Evolutionary conservation across 2,329 filamentous ascomycete species (phyloP), one percentile per base, ranked within the genome.

Genomic region (Phialophora expanda): DNA sequence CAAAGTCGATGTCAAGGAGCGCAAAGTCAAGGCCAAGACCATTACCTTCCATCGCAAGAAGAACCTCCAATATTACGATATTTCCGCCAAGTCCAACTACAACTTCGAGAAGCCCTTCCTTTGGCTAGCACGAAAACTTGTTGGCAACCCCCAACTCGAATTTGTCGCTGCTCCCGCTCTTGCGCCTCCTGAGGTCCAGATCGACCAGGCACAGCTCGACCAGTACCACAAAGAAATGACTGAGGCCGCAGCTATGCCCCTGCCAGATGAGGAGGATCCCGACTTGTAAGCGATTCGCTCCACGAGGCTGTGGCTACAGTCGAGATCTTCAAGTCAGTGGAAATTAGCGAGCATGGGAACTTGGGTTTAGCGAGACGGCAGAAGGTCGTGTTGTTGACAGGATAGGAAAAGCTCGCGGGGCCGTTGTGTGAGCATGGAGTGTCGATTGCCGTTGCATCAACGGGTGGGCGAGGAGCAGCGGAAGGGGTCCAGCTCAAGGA

Each of bases 1-100:
- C 91, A 99, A 99, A 89, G 94, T 99, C 81, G 94, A 99, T 78
- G 95, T 99, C 73, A 99, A 99, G 91, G 95, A 99, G 89, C 92
- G 95, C 83, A 99, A 99, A 86, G 95, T 99, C 80, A 99, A 99
- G 90, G 95, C 95, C 79, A 99, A 99, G 92, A 96, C 94, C 80
- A 99, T 99, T 84, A 99, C 95, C 74, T 99, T 99, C 91, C 95
- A 99, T 88, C 92, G 95, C 84, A 99, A 99, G 92, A 99, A 99
- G 90, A 99, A 98, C 85, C 90, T 99, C 61, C 95, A 99, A 85
- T 99, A 98, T 89, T 99, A 99, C 87, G 95, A 98, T 76, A 98
- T 98, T 81, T 97, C 93, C 50, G 95, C 95, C 83, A 99, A 98
- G 87, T 97, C 93, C 78, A 98, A 98, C 88, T 98, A 99, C 86